Percentiles rank a stretch among this genome's conserved stretches.
phyloP scores from a whole-genome alignment of 208 protist genomes.

The Acanthamoeba castellanii region DNA sequence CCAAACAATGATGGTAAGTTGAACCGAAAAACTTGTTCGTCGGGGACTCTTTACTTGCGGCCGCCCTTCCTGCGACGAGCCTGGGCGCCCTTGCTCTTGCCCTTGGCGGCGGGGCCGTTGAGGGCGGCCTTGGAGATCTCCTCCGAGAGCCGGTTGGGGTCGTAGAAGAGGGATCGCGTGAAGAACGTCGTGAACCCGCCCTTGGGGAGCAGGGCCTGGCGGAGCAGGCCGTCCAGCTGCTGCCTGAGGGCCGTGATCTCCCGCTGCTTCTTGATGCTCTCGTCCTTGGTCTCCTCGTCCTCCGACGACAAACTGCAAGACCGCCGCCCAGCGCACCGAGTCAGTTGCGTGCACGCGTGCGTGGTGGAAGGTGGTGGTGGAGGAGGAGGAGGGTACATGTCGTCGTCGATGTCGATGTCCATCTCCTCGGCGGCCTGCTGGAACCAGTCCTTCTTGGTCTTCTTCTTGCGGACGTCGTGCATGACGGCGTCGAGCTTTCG shows the following conservation, averaged over 20 bases:
- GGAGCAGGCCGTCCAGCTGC: conserved; percentile 19
- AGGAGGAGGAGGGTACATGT: conserved; percentile 72
- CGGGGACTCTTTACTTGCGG: neutral
- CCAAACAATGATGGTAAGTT: too few species aligned
- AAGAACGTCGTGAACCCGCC: conserved; percentile 58
- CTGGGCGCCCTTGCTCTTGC: conserved; percentile 1
- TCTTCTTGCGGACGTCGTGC: conserved; percentile 59
- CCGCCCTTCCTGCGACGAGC: neutral
- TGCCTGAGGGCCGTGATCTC: conserved; percentile 18
- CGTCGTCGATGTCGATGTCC: conserved; percentile 87
- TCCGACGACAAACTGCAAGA: neutral
- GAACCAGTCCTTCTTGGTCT: conserved; percentile 81
- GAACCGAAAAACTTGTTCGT: too few species aligned
- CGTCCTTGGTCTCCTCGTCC: conserved; percentile 19
- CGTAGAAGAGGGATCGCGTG: conserved; percentile 32
- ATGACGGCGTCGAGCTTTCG: conserved; percentile 63
- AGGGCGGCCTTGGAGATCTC: neutral
- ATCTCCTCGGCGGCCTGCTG: conserved; percentile 82
- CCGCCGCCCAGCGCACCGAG: too few species aligned
- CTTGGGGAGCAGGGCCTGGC: conserved; percentile 26
- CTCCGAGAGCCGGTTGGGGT: neutral
- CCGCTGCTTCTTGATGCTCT: neutral
- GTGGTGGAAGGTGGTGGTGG: neutral
- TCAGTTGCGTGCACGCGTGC: too few species aligned
- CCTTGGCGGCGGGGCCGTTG: neutral